Evolutionary conservation across 2,329 filamentous ascomycete species (phyloP).

Genomic region (Sclerotinia trifoliorum): DNA sequence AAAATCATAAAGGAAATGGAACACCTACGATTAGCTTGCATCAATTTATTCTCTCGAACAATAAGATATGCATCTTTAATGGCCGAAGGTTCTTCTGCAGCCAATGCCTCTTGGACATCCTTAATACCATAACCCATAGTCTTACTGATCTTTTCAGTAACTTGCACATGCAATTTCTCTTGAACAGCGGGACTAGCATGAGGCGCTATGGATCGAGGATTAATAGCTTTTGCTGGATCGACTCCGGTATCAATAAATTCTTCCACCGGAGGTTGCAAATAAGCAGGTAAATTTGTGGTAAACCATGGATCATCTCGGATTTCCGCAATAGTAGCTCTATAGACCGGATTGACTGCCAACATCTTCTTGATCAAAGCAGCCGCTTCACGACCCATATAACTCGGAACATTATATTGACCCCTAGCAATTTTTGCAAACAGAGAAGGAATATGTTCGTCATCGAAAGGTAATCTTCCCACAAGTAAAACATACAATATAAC

Average conservation of each 20-base stretch:
- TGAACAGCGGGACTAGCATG: slow-evolving; percentile 75
- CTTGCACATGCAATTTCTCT: slow-evolving; percentile 85
- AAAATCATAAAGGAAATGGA: not conserved
- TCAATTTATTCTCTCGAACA: slow-evolving; percentile 94
- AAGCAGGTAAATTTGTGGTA: slow-evolving; percentile 77
- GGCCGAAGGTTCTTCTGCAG: slow-evolving; percentile 88
- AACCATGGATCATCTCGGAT: slow-evolving; percentile 96
- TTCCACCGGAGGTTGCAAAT: slow-evolving; percentile 82
- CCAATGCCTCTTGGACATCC: slow-evolving; percentile 91
- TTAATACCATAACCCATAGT: slow-evolving; percentile 96
- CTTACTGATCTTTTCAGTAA: slow-evolving; percentile 93
- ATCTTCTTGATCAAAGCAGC: slow-evolving; percentile 82
- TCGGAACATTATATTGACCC: slow-evolving; percentile 88
- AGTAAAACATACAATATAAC: slow-evolving; percentile 85
- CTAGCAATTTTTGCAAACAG: slow-evolving; percentile 97
- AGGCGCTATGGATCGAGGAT: slow-evolving; percentile 76
- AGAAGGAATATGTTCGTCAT: slow-evolving; percentile 97
- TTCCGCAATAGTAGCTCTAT: slow-evolving; percentile 89
- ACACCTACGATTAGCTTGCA: slow-evolving; percentile 86
- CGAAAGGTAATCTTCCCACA: slow-evolving; percentile 84
- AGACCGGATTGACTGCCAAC: slow-evolving; percentile 92
- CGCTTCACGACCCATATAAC: slow-evolving; percentile 85
- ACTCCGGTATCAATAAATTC: slow-evolving; percentile 94
- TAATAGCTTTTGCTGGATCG: slow-evolving; percentile 87
- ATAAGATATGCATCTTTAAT: slow-evolving; percentile 99